Conservation (phyloP, 2,329 filamentous ascomycete species). For the Colletotrichum liaoningense region DNA sequence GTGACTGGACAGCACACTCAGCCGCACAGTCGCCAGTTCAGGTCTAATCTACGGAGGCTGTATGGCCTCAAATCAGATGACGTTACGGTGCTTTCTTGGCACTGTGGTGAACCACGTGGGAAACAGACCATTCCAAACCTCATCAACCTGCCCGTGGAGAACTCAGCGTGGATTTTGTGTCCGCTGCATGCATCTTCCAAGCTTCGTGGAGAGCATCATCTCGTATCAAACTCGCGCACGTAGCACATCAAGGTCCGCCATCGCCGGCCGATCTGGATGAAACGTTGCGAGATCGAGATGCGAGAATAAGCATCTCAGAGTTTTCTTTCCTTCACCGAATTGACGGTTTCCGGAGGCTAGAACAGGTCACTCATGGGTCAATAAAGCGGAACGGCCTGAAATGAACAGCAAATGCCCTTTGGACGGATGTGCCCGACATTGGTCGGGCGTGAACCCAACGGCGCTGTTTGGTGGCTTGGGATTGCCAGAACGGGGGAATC, state of each 20-base stretch:
- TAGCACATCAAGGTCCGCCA: slow-evolving; percentile 4
- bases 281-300: slow-evolving; percentile 22
- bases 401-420: neutral
- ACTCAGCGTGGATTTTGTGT: neutral
- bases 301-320: neutral
- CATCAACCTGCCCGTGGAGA: neutral
- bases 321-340: slow-evolving; percentile 5
- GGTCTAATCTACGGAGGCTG: neutral
- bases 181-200: neutral
- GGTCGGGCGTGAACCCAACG: slow-evolving; percentile 20
- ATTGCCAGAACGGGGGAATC: slow-evolving; percentile 15
- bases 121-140: neutral
- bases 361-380: slow-evolving; percentile 5
- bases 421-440: slow-evolving; percentile 12
- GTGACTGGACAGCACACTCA: neutral
- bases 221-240: slow-evolving; percentile 10
- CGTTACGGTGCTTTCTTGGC: slow-evolving; percentile 22
- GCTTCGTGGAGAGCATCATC: neutral
- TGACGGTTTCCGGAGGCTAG: neutral
- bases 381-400: neutral
- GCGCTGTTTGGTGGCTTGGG: neutral
- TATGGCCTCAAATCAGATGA: slow-evolving; percentile 29
- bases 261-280: slow-evolving; percentile 20
- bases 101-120: slow-evolving; percentile 15
- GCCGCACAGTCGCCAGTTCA: neutral